Evolutionary conservation across 495 filamentous ascomycete species (phyloP), one percentile per base, ranked within the genome.

Genomic region (Tuber borchii): DNA sequence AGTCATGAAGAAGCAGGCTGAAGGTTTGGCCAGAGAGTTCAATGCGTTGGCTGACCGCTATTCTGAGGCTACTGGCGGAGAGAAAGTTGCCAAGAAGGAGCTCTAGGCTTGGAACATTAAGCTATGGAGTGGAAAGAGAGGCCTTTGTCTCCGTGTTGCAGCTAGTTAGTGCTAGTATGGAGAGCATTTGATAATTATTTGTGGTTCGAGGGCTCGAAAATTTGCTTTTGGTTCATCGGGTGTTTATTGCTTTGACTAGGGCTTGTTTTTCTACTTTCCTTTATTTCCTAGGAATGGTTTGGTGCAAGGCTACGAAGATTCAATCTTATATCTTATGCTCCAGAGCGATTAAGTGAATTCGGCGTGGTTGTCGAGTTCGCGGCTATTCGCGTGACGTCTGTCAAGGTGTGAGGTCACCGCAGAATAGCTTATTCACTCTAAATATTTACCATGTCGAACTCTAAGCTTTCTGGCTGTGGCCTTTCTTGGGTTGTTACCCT

Each of bases 1-100:
- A 84, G 90, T 88, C 73, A 87, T 98, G 80, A 94, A 93, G 88
- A 93, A 94, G 87, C 93, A 97, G 87, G 87, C 89, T 71, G 89
- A 91, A 77, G 92, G 92, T 1, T 85, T 97, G 43, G 88, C 86
- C 78, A 85, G 88, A 75, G 94, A 97, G 86, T 99, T 98, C 85
- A 88, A 92, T 82, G 88, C 88, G 70, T 86, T 99, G 73, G 90
- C 93, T 74, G 93, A 99, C 82, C 88, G 93, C 85, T 90, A 94
- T 79, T 86, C 88, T 75, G 26, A 65, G 1, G 26, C 16, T 19
- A 34, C 3, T 34, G 14, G 56, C 26, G 56, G 56, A 65, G 81
- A 79, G 42, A 45, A 5, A 17, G 79, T 73, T 7, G 80, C 81
- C 31, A 84, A 78, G 79, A 86, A 86, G 73, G 84, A 85, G 44